These are phyloP conservation scores for Ploettnerulaceae sp. DNA, from an alignment of 2,329 filamentous ascomycete genomes.

Conservation along the genomic window DNA sequence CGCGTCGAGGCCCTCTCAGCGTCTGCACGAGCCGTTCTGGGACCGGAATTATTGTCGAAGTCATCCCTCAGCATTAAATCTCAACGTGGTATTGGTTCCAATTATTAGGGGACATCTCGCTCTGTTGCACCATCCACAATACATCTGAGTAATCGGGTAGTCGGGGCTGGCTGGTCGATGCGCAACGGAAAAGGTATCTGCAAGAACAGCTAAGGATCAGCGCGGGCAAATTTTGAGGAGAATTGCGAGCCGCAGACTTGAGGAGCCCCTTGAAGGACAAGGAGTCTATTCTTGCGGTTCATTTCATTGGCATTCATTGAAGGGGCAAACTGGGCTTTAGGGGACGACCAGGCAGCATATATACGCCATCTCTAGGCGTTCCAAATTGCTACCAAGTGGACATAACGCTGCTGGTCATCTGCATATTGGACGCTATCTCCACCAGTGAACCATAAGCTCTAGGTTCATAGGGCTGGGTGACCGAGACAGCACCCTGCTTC, in stretches of 20 bases:
- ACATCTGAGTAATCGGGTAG: slow-evolving; percentile 12
- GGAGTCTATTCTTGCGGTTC: slow-evolving; percentile 10
- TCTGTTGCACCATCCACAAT: not conserved
- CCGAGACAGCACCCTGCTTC: slow-evolving; percentile 18
- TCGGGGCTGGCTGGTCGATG: slow-evolving; percentile 3
- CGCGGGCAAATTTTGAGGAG: slow-evolving; percentile 6
- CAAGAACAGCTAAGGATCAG: slow-evolving; percentile 8
- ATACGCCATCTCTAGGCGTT: slow-evolving; percentile 23
- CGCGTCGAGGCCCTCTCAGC: slow-evolving; percentile 1
- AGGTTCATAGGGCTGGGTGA: slow-evolving; percentile 9
- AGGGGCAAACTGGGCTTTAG: slow-evolving; percentile 16
- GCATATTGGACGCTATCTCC: slow-evolving; percentile 26
- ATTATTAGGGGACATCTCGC: slow-evolving; percentile 1
- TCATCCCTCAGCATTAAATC: slow-evolving; percentile 1
- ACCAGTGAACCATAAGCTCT: slow-evolving; percentile 20
- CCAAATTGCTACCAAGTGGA: slow-evolving; percentile 23
- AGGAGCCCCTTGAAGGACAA: slow-evolving; percentile 3
- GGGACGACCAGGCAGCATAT: slow-evolving; percentile 19
- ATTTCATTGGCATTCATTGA: slow-evolving; percentile 16
- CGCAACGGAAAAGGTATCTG: slow-evolving; percentile 8
- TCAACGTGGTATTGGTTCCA: slow-evolving; percentile 4
- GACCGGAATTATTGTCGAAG: not conserved
- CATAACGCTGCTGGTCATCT: slow-evolving; percentile 26
- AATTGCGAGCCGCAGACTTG: not conserved
- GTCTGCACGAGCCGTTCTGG: slow-evolving; percentile 1